Conservation (phyloP, 1,284 basidiomycete species). For the Cutaneotrichosporon daszewskae region DNA sequence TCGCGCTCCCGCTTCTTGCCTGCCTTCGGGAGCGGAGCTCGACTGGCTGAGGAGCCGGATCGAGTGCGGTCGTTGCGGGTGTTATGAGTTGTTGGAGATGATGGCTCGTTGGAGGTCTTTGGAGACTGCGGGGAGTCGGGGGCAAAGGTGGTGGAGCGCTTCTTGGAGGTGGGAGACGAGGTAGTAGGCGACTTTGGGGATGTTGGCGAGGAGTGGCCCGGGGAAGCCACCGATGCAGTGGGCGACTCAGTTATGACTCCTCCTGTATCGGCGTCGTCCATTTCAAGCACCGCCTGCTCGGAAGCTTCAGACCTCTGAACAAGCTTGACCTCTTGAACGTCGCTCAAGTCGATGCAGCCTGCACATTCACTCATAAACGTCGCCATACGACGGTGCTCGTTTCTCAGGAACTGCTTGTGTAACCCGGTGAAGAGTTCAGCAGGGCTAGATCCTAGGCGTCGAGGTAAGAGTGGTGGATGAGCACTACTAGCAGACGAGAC, state of each 20-base stretch:
- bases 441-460: conserved; percentile 25
- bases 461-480: conserved; percentile 30
- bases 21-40: conserved; percentile 2
- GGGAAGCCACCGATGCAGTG: neutral
- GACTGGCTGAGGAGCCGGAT: neutral
- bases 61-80: neutral
- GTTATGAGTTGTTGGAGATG: neutral
- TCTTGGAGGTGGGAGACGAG: neutral
- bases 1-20: conserved; percentile 13
- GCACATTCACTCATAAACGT: conserved; percentile 28
- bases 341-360: conserved; percentile 40
- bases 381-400: conserved; percentile 30
- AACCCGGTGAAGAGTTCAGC: conserved; percentile 33
- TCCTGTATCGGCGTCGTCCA: no score
- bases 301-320: neutral
- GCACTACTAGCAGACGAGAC: conserved; percentile 23
- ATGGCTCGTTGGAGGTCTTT: neutral
- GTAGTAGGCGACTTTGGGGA: neutral
- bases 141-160: neutral
- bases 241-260: neutral
- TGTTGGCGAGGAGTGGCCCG: neutral
- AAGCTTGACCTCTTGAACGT: conserved; percentile 27
- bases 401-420: conserved; percentile 23
- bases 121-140: neutral
- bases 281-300: neutral